Percentiles rank a stretch among this genome's conserved stretches.
phyloP scores from a whole-genome alignment of 441 rosid species.

The Arabidopsis hybrid region DNA sequence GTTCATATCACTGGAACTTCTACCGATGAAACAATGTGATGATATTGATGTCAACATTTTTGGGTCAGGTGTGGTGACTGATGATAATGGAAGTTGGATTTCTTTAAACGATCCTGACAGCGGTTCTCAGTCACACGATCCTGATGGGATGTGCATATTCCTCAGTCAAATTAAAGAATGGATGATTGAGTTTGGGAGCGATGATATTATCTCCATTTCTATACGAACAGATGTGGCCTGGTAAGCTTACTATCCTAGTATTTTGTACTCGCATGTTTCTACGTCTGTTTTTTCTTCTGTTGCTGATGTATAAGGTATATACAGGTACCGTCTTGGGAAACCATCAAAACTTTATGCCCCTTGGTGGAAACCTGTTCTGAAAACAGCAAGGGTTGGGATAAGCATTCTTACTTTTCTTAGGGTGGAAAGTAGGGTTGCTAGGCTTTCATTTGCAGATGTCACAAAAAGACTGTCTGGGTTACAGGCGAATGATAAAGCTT shows the following conservation, averaged over 20 bases:
- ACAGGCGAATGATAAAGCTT: slow-evolving; percentile 54
- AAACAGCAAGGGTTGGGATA: slow-evolving; percentile 68
- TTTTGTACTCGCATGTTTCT: neutral
- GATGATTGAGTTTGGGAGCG: slow-evolving; percentile 76
- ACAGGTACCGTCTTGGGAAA: slow-evolving; percentile 86
- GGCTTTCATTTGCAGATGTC: slow-evolving; percentile 70
- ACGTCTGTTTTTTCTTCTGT: slow-evolving; percentile 1
- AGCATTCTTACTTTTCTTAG: slow-evolving; percentile 67
- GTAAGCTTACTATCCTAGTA: slow-evolving; percentile 46
- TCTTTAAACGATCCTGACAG: slow-evolving; percentile 53
- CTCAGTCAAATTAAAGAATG: slow-evolving; percentile 86
- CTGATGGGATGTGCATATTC: slow-evolving; percentile 61
- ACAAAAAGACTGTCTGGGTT: slow-evolving; percentile 60
- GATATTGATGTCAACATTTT: slow-evolving; percentile 78
- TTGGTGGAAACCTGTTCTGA: slow-evolving; percentile 74
- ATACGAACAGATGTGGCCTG: slow-evolving; percentile 86
- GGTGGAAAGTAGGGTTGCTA: slow-evolving; percentile 62
- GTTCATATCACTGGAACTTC: slow-evolving; percentile 82
- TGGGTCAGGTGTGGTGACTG: slow-evolving; percentile 79
- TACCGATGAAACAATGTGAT: slow-evolving; percentile 77
- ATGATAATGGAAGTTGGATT: slow-evolving; percentile 70
- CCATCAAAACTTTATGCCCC: slow-evolving; percentile 84
- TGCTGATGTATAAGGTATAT: slow-evolving; percentile 24
- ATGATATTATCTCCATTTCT: slow-evolving; percentile 54
- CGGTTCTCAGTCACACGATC: slow-evolving; percentile 44